Evolutionary conservation across 306 rosid genomes (phyloP), one percentile per base, ranked within the genome.

Genomic region (Betula pendula): DNA sequence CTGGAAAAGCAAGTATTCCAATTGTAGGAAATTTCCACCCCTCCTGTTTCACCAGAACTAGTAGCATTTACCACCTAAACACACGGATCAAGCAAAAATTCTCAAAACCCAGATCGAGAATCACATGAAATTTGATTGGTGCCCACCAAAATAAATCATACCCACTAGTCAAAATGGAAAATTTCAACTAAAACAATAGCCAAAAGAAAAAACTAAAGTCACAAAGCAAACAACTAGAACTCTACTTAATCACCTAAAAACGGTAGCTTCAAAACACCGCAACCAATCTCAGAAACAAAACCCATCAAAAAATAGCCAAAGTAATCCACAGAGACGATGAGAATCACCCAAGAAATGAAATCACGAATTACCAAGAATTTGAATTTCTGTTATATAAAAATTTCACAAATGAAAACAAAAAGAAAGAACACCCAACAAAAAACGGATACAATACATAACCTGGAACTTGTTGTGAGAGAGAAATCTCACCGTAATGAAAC

Each of bases 391-490:
- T 38, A 10, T 1, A 65, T 17, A 24, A 66, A 66, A 15, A 38
- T n/a, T 66, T 19, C 6, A 38, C 33, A 56, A 72, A 73, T 19
- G 44, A 49, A 20, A 79, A 74, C 11, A 4, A 7, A 44, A 7
- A 20, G 59, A 51, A 14, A 42, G 16, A 50, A 16, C 12, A 38
- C 66, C 68, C 25, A 35, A 65, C 8, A 58, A 70, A 52, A 71
- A 0, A 78, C 77, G n/a, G 60, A 48, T 63, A 66, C 22, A 20
- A 49, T 72, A 58, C 63, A 42, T 56, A 43, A 82, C 90, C 91
- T 49, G 71, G 51, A 25, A 75, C 14, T 25, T 53, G 35, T 22
- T 17, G 0, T 0, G 79, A 38, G 55, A 75, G 73, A 70, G 27
- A 79, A 79, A 73, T 44, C n/a, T 60, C 11, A 66, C 47, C 58